Conservation (phyloP, 1,139 yeast genomes). For the Diutina siamensis region DNA sequence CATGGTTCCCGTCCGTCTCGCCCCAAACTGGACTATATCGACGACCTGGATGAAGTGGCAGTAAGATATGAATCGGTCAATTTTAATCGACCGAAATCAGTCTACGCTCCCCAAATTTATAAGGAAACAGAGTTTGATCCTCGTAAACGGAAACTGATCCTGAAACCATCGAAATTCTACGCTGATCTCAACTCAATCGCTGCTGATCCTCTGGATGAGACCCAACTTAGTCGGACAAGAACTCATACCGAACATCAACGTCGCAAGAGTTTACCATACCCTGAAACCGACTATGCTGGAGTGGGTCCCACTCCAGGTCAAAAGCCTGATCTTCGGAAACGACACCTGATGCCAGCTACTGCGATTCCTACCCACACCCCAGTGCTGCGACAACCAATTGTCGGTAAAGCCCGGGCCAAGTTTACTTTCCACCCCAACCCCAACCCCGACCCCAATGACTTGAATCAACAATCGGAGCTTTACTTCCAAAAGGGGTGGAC, state of each 20-base stretch:
- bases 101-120: neutral
- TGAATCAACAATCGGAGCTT: slow-evolving; percentile 66
- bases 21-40: slow-evolving; percentile 20
- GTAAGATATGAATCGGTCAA: slow-evolving; percentile 19
- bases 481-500: slow-evolving; percentile 64
- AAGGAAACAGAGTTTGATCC: neutral
- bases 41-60: slow-evolving; percentile 29
- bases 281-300: neutral
- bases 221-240: too few relatives aligned
- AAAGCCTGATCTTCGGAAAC: neutral
- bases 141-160: slow-evolving; percentile 11
- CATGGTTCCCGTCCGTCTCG: slow-evolving; percentile 6
- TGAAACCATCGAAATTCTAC: slow-evolving; percentile 23
- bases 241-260: neutral
- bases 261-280: slow-evolving; percentile 2
- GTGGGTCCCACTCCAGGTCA: neutral
- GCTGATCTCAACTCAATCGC: slow-evolving; percentile 21
- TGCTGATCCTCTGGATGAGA: too few relatives aligned
- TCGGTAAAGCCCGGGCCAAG: slow-evolving; percentile 53
- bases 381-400: slow-evolving; percentile 37
- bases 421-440: slow-evolving; percentile 52
- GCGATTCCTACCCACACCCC: slow-evolving; percentile 18
- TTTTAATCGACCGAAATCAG: neutral
- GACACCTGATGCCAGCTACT: slow-evolving; percentile 5
- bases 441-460: neutral